These are phyloP conservation scores for Moesziomyces globuligerus DNA, from an alignment of 1,284 basidiomycete species.

Conservation along the genomic window DNA sequence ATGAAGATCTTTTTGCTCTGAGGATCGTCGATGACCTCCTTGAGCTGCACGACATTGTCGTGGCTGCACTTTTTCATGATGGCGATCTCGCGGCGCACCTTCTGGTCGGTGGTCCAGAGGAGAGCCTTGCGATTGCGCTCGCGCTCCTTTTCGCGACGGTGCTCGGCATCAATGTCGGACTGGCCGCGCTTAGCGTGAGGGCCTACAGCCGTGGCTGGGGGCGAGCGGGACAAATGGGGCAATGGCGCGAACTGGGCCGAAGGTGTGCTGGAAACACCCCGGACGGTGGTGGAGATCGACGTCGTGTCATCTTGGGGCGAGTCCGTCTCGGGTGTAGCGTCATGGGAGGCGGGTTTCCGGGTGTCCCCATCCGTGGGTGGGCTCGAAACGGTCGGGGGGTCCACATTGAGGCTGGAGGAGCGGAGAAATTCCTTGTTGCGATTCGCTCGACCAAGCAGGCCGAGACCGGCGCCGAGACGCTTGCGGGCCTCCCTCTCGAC, in stretches of 20 bases:
- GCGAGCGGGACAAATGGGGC: slow-evolving; percentile 30
- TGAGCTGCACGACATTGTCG: slow-evolving; percentile 87
- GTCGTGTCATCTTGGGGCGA: slow-evolving; percentile 21
- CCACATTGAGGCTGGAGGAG: slow-evolving; percentile 4
- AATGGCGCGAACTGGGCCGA: slow-evolving; percentile 33
- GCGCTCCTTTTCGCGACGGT: slow-evolving; percentile 50
- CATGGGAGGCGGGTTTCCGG: not conserved
- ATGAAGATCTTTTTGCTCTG: slow-evolving; percentile 90
- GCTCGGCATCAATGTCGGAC: slow-evolving; percentile 40
- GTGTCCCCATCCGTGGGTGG: not conserved
- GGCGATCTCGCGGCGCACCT: slow-evolving; percentile 76
- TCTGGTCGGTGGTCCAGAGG: slow-evolving; percentile 65
- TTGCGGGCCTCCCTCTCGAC: slow-evolving; percentile 62
- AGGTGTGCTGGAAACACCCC: slow-evolving; percentile 19
- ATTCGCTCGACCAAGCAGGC: slow-evolving; percentile 25
- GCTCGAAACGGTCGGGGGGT: slow-evolving; percentile 1
- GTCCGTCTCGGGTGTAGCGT: slow-evolving; percentile 3
- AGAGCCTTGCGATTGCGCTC: slow-evolving; percentile 52
- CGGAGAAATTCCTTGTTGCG: slow-evolving; percentile 26
- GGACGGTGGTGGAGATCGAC: slow-evolving; percentile 25
- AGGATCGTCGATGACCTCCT: slow-evolving; percentile 95
- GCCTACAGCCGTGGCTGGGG: slow-evolving; percentile 14
- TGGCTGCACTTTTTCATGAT: slow-evolving; percentile 95
- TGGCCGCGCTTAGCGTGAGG: slow-evolving; percentile 24
- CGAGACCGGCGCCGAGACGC: slow-evolving; percentile 51